Evolutionary conservation across 495 filamentous ascomycete species (phyloP).

Genomic region (Filosporella fistucella): DNA sequence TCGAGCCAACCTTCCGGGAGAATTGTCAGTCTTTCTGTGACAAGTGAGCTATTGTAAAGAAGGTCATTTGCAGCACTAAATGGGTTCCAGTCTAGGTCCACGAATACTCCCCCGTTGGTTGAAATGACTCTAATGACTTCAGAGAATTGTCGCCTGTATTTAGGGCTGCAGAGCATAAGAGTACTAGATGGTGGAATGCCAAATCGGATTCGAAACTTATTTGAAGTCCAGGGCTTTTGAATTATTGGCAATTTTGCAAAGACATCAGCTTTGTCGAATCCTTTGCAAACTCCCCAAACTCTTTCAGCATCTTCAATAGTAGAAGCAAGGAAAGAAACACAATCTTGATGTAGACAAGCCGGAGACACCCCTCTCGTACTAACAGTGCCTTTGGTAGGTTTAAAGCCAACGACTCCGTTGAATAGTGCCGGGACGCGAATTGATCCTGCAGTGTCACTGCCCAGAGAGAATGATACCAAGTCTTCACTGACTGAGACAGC

Average conservation of each 20-base stretch:
- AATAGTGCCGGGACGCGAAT: conserved; percentile 58
- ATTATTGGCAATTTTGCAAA: conserved; percentile 47
- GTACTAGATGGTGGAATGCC: conserved; percentile 43
- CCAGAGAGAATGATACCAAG: conserved; percentile 58
- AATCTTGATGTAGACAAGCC: conserved; percentile 59
- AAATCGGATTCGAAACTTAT: conserved; percentile 39
- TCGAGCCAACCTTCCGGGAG: conserved; percentile 21
- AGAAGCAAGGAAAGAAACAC: conserved; percentile 51
- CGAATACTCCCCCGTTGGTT: conserved; percentile 39
- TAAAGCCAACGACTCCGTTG: conserved; percentile 64
- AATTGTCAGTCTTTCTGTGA: conserved; percentile 45
- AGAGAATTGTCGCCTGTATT: conserved; percentile 40
- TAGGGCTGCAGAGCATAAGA: conserved; percentile 40
- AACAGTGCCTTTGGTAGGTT: conserved; percentile 61
- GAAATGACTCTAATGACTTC: conserved; percentile 36
- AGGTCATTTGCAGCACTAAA: conserved; percentile 53
- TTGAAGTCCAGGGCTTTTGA: not conserved
- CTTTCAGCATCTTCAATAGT: conserved; percentile 46
- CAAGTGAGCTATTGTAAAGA: conserved; percentile 51
- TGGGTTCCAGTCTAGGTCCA: conserved; percentile 45
- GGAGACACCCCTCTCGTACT: conserved; percentile 54
- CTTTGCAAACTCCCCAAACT: conserved; percentile 51
- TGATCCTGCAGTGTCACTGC: conserved; percentile 64
- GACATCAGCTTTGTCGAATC: conserved; percentile 47
- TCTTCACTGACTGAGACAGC: conserved; percentile 51